A percentile compares a stretch with the other conserved stretches of the same genome.
Conservation (phyloP, 2,329 filamentous ascomycete genomes). For the Colletotrichum coccodes region DNA sequence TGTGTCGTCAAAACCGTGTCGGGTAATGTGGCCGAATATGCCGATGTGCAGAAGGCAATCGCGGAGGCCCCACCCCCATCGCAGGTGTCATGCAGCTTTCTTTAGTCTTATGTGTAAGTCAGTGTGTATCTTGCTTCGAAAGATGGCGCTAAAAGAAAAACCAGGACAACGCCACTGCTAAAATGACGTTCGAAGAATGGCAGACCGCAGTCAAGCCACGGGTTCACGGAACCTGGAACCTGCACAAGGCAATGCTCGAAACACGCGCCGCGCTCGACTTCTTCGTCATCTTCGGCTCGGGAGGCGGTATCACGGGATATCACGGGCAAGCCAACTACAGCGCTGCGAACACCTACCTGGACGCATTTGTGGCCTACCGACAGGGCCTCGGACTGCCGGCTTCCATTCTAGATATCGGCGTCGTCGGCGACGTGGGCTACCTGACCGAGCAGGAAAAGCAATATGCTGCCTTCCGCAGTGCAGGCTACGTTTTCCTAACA, state of each 20-base stretch:
- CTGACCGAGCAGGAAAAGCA: not conserved
- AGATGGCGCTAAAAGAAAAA: too few species aligned
- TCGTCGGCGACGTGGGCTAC: conserved; percentile 49
- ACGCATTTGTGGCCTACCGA: conserved; percentile 50
- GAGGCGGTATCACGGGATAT: conserved; percentile 46
- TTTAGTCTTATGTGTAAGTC: too few species aligned
- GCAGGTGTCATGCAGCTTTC: conserved; percentile 23
- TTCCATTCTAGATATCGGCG: conserved; percentile 50
- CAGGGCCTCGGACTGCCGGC: conserved; percentile 46
- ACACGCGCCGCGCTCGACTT: conserved; percentile 44
- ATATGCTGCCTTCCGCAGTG: conserved; percentile 1
- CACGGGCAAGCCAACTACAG: conserved; percentile 51
- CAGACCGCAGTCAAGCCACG: conserved; percentile 48
- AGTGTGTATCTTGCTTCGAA: too few species aligned
- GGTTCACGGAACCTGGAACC: conserved; percentile 53
- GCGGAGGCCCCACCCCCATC: not conserved
- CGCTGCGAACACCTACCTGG: conserved; percentile 52
- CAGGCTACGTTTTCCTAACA: conserved; percentile 10
- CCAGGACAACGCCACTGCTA: not conserved
- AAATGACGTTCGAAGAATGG: conserved; percentile 50
- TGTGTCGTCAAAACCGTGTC: not conserved
- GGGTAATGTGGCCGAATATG: not conserved
- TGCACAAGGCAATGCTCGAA: conserved; percentile 44
- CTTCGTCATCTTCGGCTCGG: conserved; percentile 48
- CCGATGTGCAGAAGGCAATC: too few species aligned